Evolutionary conservation across 768 basidiomycete species (phyloP), one percentile per base, ranked within the genome.

Genomic region (Artomyces pyxidatus): DNA sequence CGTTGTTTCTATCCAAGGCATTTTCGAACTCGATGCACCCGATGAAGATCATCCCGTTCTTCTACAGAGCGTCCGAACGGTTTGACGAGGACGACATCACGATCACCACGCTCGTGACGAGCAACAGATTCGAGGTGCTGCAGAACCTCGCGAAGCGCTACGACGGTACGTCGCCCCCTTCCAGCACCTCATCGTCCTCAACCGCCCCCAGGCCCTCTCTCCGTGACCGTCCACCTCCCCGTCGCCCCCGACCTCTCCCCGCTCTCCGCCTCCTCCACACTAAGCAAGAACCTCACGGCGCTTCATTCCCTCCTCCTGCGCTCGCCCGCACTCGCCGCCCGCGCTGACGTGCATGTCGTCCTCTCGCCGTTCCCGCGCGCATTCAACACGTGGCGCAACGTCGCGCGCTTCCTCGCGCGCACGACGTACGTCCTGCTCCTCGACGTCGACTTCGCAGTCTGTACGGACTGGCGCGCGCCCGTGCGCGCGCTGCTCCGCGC

Each of bases 351-450:
- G 11, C 91, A 94, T 60, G 79, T 94, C 44, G 83, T 93, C 26
- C 71, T 92, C 54, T 88, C 90, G 58, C 74, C 78, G 3, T 86
- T 85, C 54, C 50, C 61, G 10, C 51, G 56, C 32, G 65, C 65
- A 41, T 84, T 94, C 72, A 94, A 94, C 64, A 81, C 86, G 21
- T 93, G 89, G 87, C 76, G 91, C 28, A 93, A 93, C 62, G 77
- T 82, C 37, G 91, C 90, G 3, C 80, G 91, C 37, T 70, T 89
- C 44, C 88, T 90, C 58, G 83, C 89, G 4, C 77, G 88, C 12
- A 91, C 91, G 7, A 78, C 85, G 54, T 88, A 79, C 56, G 77
- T 92, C 49, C 86, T 93, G 81, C 86, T 92, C 83, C 80, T 93
- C 45, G 92, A 94, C 62, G 83, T 93, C 52, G 90, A 93, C 63